phyloP scores from a whole-genome alignment of 192 early-diverging fungal genomes.

The Kickxella alabastrina region DNA sequence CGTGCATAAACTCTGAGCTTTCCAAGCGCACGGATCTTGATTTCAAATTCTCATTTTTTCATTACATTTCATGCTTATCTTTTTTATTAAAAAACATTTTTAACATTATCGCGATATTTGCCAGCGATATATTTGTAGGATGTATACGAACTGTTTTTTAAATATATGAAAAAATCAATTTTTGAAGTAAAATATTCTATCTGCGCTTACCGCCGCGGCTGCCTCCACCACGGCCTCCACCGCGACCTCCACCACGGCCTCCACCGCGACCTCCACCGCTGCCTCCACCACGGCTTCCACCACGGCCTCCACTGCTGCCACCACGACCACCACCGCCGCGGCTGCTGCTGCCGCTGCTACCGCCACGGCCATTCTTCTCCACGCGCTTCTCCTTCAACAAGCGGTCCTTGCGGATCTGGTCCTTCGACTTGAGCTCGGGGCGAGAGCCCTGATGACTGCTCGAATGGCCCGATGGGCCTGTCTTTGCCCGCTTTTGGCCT shows the following conservation, averaged over 20 bases:
- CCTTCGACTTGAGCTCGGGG: constrained; percentile 75
- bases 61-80: neutral
- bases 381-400: constrained; percentile 66
- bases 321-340: constrained; percentile 2
- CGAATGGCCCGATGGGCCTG: no score
- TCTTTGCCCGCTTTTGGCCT: no score
- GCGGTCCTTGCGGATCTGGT: constrained; percentile 75
- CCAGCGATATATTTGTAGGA: no score
- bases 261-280: constrained; percentile 14
- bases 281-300: neutral
- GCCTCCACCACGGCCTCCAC: no score
- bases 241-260: constrained; percentile 20
- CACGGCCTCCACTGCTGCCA: neutral
- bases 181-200: no score
- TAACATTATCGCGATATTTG: no score
- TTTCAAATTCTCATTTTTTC: neutral
- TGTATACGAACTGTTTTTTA: neutral
- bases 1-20: constrained; percentile 38
- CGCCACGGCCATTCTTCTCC: constrained; percentile 55
- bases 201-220: constrained; percentile 42
- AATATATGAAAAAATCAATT: neutral
- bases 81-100: constrained; percentile 3
- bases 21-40: constrained; percentile 32
- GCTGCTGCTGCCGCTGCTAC: constrained; percentile 8
- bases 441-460: constrained; percentile 31